phyloP scores from a whole-genome alignment of 2,329 filamentous ascomycete species.

The Stromatinia cepivora region DNA sequence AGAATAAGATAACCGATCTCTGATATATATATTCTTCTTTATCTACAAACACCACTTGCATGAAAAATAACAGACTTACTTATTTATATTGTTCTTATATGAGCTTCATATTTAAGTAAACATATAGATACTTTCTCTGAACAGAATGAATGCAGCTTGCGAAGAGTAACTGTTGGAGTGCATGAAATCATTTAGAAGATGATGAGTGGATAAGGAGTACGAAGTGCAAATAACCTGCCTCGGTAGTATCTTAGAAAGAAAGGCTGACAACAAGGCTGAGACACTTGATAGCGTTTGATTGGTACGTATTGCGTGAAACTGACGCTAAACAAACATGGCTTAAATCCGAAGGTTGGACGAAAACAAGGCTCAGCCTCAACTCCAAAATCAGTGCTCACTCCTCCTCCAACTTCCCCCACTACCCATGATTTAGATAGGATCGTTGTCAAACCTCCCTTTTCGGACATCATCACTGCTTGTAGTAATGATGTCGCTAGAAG shows the following conservation, averaged over 20 bases:
- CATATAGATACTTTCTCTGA: not conserved
- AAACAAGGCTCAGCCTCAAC: constrained; percentile 2
- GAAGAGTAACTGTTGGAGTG: not conserved
- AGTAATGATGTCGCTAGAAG: constrained; percentile 56
- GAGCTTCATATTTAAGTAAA: constrained; percentile 8
- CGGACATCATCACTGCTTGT: not conserved
- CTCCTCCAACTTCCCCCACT: not conserved
- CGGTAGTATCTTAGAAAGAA: not conserved
- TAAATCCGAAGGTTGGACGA: not conserved
- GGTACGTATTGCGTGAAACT: not conserved
- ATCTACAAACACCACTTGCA: not conserved
- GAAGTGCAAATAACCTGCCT: not conserved
- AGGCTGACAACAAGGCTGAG: constrained; percentile 3
- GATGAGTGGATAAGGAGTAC: not conserved
- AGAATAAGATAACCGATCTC: not conserved
- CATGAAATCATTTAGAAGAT: not conserved
- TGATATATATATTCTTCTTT: not conserved
- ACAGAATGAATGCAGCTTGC: not conserved
- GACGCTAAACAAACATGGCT: not conserved
- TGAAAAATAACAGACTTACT: constrained; percentile 9
- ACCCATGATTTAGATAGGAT: not conserved
- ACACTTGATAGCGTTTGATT: not conserved
- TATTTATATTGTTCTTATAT: constrained; percentile 1
- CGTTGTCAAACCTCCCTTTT: constrained; percentile 5
- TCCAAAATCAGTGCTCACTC: not conserved